Evolutionary conservation across 345 rosid genomes (phyloP).

Genomic region (Gossypium mustelinum): DNA sequence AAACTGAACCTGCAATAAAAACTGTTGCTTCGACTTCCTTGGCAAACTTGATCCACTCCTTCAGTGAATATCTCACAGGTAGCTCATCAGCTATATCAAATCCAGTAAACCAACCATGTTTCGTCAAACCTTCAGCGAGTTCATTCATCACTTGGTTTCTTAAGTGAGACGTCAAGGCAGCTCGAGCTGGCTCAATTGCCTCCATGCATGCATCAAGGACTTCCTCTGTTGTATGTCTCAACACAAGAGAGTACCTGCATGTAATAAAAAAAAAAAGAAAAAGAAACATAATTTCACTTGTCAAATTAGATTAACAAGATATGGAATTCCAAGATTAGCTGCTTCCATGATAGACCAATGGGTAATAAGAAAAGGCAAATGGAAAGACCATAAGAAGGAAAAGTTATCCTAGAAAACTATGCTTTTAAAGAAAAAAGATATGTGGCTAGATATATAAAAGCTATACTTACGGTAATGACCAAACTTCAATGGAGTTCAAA

Average conservation of each 20-base stretch:
- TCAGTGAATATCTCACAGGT: constrained; percentile 52
- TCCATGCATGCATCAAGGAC: constrained; percentile 81
- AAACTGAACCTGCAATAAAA: constrained; percentile 71
- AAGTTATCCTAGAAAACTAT: not conserved
- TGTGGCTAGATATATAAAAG: constrained; percentile 12
- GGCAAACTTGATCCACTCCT: constrained; percentile 75
- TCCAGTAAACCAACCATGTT: constrained; percentile 75
- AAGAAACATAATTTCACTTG: not conserved
- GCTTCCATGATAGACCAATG: not conserved
- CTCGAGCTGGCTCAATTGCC: constrained; percentile 79
- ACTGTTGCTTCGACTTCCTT: constrained; percentile 67
- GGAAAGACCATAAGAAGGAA: not conserved
- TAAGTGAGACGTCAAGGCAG: constrained; percentile 68
- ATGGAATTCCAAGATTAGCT: not conserved
- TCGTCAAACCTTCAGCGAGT: constrained; percentile 58
- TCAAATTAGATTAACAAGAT: constrained; percentile 1
- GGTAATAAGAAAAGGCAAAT: not conserved
- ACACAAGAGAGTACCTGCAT: constrained; percentile 83
- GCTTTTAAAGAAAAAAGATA: not conserved
- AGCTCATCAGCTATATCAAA: constrained; percentile 71
- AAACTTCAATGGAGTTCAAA: constrained; percentile 53
- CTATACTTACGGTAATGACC: constrained; percentile 74
- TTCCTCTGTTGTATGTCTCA: constrained; percentile 96
- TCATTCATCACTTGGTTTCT: constrained; percentile 73
- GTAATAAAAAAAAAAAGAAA: not conserved